phyloP scores from a whole-genome alignment of 495 filamentous ascomycete species.

The Penicillium cataractarum region DNA sequence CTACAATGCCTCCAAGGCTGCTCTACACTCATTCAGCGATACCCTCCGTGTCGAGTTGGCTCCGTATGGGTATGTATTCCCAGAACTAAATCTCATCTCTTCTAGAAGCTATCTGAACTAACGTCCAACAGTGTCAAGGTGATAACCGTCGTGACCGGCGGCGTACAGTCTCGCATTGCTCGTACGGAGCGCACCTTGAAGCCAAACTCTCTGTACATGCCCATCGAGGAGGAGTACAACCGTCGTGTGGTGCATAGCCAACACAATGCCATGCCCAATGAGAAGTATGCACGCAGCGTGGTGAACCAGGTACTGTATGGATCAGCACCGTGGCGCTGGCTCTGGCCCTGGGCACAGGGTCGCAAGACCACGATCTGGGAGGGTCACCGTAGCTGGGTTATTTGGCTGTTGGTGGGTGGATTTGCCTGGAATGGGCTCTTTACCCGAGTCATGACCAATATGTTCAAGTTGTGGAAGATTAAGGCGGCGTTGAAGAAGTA shows the following conservation, averaged over 20 bases:
- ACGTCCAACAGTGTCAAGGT: slow-evolving; percentile 48
- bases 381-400: slow-evolving; percentile 53
- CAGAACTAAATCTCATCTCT: not conserved
- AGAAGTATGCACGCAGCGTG: slow-evolving; percentile 59
- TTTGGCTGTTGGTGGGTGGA: slow-evolving; percentile 47
- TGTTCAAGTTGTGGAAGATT: slow-evolving; percentile 51
- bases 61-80: slow-evolving; percentile 43
- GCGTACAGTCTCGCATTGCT: slow-evolving; percentile 62
- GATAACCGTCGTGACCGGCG: slow-evolving; percentile 62
- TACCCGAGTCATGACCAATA: slow-evolving; percentile 44
- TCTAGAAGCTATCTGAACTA: not conserved
- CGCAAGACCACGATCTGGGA: slow-evolving; percentile 58
- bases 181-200: slow-evolving; percentile 52
- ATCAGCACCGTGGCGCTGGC: slow-evolving; percentile 47
- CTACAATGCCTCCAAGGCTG: slow-evolving; percentile 69
- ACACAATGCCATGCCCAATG: slow-evolving; percentile 53
- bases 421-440: slow-evolving; percentile 49
- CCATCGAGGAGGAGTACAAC: slow-evolving; percentile 55
- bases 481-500: slow-evolving; percentile 13
- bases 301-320: slow-evolving; percentile 57
- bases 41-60: slow-evolving; percentile 60
- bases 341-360: slow-evolving; percentile 50
- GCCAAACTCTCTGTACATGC: slow-evolving; percentile 53
- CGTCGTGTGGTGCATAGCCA: slow-evolving; percentile 60
- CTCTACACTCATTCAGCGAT: slow-evolving; percentile 62